Evolutionary conservation across 2,329 filamentous ascomycete genomes (phyloP).

Genomic region (Penicillium glabrum): DNA sequence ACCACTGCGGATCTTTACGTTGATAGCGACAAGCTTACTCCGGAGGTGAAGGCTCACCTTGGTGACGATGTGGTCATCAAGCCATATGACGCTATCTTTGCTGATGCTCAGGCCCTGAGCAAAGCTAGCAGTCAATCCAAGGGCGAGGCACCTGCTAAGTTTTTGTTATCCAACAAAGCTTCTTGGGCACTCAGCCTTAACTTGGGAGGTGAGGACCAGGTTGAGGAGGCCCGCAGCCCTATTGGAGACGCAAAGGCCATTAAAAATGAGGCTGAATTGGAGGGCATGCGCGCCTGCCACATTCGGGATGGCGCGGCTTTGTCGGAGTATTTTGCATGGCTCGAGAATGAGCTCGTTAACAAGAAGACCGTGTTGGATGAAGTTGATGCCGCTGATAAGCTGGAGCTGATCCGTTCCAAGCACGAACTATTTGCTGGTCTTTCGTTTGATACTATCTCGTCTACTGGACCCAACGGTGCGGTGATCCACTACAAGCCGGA

Average conservation of each 20-base stretch:
- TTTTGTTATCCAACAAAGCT: slow-evolving; percentile 80
- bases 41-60: slow-evolving; percentile 69
- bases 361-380: slow-evolving; percentile 78
- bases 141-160: slow-evolving; percentile 57
- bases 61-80: slow-evolving; percentile 69
- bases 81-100: slow-evolving; percentile 80
- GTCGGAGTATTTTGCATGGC: slow-evolving; percentile 92
- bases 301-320: slow-evolving; percentile 89
- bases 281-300: slow-evolving; percentile 92
- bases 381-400: slow-evolving; percentile 85
- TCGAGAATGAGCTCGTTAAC: slow-evolving; percentile 80
- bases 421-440: slow-evolving; percentile 79
- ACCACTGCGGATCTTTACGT: slow-evolving; percentile 77
- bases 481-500: slow-evolving; percentile 96
- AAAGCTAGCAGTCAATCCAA: slow-evolving; percentile 41
- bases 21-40: slow-evolving; percentile 72
- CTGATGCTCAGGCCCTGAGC: slow-evolving; percentile 69
- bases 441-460: slow-evolving; percentile 95
- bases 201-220: slow-evolving; percentile 78
- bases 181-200: slow-evolving; percentile 91
- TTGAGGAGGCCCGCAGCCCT: slow-evolving; percentile 84
- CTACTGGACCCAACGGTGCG: slow-evolving; percentile 87
- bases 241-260: slow-evolving; percentile 89
- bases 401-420: slow-evolving; percentile 64
- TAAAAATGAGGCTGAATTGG: slow-evolving; percentile 86